A percentile compares a stretch with the other conserved stretches of the same genome.
Evolutionary conservation across 2,329 filamentous ascomycete species (phyloP).

Genomic region (Colletotrichum eremochloae): DNA sequence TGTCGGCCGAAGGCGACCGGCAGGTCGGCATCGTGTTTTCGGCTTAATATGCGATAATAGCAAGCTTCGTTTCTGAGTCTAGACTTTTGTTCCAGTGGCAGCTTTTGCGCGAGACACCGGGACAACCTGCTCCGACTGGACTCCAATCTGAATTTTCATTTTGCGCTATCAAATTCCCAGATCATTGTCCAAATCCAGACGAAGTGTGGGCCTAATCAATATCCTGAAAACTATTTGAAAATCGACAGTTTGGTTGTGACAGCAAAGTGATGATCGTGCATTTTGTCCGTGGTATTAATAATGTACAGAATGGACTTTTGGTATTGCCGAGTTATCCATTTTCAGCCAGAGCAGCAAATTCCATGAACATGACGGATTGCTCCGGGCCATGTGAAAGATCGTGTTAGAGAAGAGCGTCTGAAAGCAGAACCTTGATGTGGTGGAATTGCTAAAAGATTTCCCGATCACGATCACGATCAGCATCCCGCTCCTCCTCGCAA

Average conservation of each 20-base stretch:
- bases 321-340: too few relatives aligned
- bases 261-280: not conserved
- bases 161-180: not conserved
- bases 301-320: not conserved
- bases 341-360: not conserved
- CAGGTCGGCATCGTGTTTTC: too few relatives aligned
- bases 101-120: not conserved
- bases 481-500: not conserved
- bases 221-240: not conserved
- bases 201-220: rapidly evolving
- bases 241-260: not conserved
- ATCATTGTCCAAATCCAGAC: too few relatives aligned
- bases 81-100: not conserved
- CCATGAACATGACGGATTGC: not conserved
- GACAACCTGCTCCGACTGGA: too few relatives aligned
- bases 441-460: not conserved
- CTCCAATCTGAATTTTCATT: not conserved
- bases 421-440: not conserved
- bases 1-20: constrained; percentile 8
- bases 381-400: not conserved
- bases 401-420: not conserved
- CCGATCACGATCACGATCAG: not conserved
- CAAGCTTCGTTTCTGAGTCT: constrained; percentile 8
- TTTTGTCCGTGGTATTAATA: not conserved
- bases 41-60: not conserved